Evolutionary conservation across 2,329 filamentous ascomycete genomes (phyloP).

Genomic region (Alternaria sp.): DNA sequence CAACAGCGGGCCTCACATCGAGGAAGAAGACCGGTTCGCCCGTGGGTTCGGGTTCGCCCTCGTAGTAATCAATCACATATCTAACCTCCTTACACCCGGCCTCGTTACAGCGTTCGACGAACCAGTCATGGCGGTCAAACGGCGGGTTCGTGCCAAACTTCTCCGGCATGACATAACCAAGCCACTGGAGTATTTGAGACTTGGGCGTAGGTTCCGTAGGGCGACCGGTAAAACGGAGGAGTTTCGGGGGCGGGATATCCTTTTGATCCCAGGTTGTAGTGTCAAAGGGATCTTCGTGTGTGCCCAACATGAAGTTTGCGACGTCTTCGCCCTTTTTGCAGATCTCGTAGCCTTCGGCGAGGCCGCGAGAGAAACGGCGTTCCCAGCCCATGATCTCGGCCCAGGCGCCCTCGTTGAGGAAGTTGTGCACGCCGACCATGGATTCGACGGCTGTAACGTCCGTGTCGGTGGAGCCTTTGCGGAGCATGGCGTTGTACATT

Average conservation of each 20-base stretch:
- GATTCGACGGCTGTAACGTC: conserved; percentile 91
- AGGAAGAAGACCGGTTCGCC: conserved; percentile 96
- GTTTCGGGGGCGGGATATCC: conserved; percentile 66
- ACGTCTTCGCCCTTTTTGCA: conserved; percentile 79
- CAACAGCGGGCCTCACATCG: conserved; percentile 88
- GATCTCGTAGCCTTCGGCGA: conserved; percentile 75
- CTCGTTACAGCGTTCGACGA: conserved; percentile 74
- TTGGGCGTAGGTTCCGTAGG: conserved; percentile 92
- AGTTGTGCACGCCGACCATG: conserved; percentile 99
- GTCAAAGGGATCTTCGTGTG: conserved; percentile 43
- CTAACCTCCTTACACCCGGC: conserved; percentile 79
- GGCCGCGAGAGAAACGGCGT: conserved; percentile 77
- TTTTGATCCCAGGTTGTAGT: conserved; percentile 48
- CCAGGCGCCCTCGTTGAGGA: conserved; percentile 97
- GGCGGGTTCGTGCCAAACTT: conserved; percentile 83
- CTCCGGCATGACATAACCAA: conserved; percentile 80
- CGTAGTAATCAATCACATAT: conserved; percentile 98
- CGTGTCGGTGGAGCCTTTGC: conserved; percentile 95
- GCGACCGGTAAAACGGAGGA: conserved; percentile 87
- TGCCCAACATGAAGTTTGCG: conserved; percentile 61
- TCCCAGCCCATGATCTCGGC: conserved; percentile 95
- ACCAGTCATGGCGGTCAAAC: conserved; percentile 98
- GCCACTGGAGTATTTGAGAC: conserved; percentile 80
- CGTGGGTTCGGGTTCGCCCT: conserved; percentile 78
- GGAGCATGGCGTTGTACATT: conserved; percentile 98